A percentile compares a stretch with the other conserved stretches of the same genome.
Conservation (phyloP, 495 filamentous ascomycete genomes). For the Trichoderma reesei region DNA sequence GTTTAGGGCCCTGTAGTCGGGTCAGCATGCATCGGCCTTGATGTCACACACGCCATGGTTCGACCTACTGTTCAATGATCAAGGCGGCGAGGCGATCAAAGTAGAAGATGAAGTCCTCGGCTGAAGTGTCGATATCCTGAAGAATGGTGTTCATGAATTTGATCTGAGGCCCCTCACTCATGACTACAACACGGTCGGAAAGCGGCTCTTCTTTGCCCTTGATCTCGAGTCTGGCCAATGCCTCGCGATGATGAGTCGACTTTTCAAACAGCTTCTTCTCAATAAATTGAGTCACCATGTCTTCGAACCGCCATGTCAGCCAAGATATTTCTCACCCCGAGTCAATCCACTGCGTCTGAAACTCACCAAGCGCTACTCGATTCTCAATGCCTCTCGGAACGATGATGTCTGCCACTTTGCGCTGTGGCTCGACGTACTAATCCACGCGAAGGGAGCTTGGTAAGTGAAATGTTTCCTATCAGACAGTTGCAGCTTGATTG, state of each 20-base stretch:
- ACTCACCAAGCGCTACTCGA: conserved; percentile 71
- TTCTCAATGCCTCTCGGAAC: conserved; percentile 92
- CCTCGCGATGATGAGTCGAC: conserved; percentile 68
- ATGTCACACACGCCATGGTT: not conserved
- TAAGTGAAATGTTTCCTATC: not conserved
- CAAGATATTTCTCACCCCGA: no score
- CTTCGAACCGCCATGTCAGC: conserved; percentile 24
- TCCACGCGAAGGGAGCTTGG: not conserved
- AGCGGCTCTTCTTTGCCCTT: conserved; percentile 60
- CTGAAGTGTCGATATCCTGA: conserved; percentile 64
- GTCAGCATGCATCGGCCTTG: conserved; percentile 11
- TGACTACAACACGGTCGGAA: conserved; percentile 57
- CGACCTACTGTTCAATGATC: conserved; percentile 67
- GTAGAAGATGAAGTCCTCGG: conserved; percentile 94
- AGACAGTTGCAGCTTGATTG: not conserved
- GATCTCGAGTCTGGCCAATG: conserved; percentile 60
- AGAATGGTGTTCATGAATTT: conserved; percentile 84
- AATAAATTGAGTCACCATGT: conserved; percentile 87
- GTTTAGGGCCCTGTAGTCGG: conserved; percentile 53
- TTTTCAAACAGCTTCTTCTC: conserved; percentile 75
- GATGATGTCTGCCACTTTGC: conserved; percentile 83
- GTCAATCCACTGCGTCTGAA: conserved; percentile 13
- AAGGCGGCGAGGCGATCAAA: conserved; percentile 78
- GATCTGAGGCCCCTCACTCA: conserved; percentile 68
- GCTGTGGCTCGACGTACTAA: conserved; percentile 78